A percentile compares a stretch with the other conserved stretches of the same genome.
Conservation (phyloP, 2,329 filamentous ascomycete genomes). For the Akanthomyces dipterigenus region DNA sequence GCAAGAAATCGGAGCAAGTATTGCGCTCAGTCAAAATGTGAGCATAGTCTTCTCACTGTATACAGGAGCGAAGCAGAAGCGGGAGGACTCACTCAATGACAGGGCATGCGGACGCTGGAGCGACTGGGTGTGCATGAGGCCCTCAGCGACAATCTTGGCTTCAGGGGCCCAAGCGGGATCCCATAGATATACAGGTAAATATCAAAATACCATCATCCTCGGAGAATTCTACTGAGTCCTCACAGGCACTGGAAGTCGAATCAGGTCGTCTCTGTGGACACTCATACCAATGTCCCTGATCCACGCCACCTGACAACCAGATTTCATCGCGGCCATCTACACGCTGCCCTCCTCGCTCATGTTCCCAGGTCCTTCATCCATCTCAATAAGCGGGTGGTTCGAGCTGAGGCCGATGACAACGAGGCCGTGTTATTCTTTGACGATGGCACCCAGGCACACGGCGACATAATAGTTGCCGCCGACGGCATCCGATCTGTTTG, state of each 20-base stretch:
- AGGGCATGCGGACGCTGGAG: constrained; percentile 41
- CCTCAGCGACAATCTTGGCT: background rate
- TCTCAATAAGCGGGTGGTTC: constrained; percentile 34
- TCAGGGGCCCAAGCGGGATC: constrained; percentile 1
- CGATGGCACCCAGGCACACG: constrained; percentile 34
- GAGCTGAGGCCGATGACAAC: constrained; percentile 20
- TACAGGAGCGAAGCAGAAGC: background rate
- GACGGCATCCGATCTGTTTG: constrained; percentile 46
- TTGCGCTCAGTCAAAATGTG: constrained; percentile 43
- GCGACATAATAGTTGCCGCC: constrained; percentile 43
- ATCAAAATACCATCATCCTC: constrained; percentile 18
- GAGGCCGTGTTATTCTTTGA: constrained; percentile 30
- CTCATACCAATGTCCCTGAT: constrained; percentile 31
- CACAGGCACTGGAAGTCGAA: constrained; percentile 37
- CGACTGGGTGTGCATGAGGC: constrained; percentile 32
- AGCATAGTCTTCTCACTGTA: background rate
- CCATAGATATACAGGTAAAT: constrained; percentile 17
- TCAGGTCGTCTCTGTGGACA: constrained; percentile 37
- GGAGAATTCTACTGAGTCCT: constrained; percentile 27
- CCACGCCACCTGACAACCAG: constrained; percentile 34
- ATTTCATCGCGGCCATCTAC: constrained; percentile 42
- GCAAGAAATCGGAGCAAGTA: constrained; percentile 39
- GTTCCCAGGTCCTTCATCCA: constrained; percentile 35
- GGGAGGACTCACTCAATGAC: background rate
- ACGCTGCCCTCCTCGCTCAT: constrained; percentile 38